Base-by-base conservation (phyloP, 2,329 filamentous ascomycete genomes). In the Ceratocystis variospora region DNA sequence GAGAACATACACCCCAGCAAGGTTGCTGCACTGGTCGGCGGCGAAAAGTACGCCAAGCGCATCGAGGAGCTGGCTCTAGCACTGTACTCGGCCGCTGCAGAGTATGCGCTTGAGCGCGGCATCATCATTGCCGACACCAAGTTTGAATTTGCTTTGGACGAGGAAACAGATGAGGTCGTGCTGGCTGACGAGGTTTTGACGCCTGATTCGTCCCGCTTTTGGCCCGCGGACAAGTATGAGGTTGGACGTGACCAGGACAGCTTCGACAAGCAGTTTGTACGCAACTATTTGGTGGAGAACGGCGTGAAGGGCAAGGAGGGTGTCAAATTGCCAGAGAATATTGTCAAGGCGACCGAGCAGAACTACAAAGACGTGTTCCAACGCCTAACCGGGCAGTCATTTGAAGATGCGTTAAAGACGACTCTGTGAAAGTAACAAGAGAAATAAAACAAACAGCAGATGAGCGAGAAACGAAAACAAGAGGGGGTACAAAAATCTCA, bases 241-340 rank as follows among this genome's bases (percentile, higher is more conserved):
- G 76, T 88, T 19, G 91, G 92, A 1, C 80, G 80, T 69, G 81
- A 87, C 66, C 90, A 95, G 78, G 82, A 87, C 65, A 94, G 89
- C 76, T 94, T 93, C 71, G 92, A 96, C 74, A 96, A 96, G 80
- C 88, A 92, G 77, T 87, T 82, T 72, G 75, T 96, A 70, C 80
- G 92, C 45, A 87, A 96, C 76, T 96, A 90, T 89, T 75, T 96
- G 71, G 87, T 85, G 1, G 76, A 74, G 61, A 79, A 87, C 67
- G 88, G 88, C 0, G 75, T 95, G 53, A 74, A 73, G 70, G 73
- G 73, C 61, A 73, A 73, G 69, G 65, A 70, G 44, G 69, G 69
- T 28, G 66, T 70, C n/a, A 66, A 46, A 64, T 87, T 96, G 79
- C 86, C 88, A 0, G 81, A 85, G 3, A 86, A 92, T 63, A 80